Percentiles rank a stretch among this genome's conserved stretches.
These are phyloP conservation scores for Myochromella boudieri DNA, from an alignment of 768 basidiomycete genomes.

Conservation along the genomic window DNA sequence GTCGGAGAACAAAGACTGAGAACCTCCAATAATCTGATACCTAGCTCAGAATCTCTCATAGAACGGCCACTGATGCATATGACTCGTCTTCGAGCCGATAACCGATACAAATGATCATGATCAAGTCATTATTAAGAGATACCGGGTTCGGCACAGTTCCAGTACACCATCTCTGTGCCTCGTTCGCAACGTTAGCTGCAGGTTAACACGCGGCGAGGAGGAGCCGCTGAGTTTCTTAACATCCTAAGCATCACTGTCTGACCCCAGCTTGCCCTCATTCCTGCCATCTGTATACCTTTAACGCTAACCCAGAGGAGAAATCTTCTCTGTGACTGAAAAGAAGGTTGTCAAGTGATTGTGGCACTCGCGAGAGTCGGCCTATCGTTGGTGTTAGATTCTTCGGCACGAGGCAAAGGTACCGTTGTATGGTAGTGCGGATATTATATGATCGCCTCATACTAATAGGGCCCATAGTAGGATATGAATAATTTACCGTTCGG, in stretches of 20 bases:
- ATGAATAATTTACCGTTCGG: background rate
- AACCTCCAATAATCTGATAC: no score
- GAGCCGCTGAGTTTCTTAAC: conserved; percentile 1
- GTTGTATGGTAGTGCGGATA: background rate
- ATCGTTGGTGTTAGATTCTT: background rate
- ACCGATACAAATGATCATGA: conserved; percentile 18
- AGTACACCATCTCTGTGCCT: conserved; percentile 9
- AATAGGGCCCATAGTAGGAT: background rate
- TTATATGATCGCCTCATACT: background rate
- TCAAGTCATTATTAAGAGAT: conserved; percentile 7
- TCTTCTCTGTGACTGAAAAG: conserved; percentile 2
- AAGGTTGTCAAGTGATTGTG: conserved; percentile 7
- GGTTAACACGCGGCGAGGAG: background rate
- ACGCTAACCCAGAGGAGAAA: conserved; percentile 15
- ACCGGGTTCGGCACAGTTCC: conserved; percentile 7
- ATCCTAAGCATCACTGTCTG: conserved; percentile 1
- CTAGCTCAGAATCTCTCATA: background rate
- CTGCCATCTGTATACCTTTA: conserved; percentile 1
- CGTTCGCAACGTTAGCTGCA: conserved; percentile 1
- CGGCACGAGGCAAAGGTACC: conserved; percentile 4
- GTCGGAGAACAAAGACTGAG: no score
- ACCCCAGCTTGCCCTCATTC: conserved; percentile 7
- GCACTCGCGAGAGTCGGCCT: background rate
- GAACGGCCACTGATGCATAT: conserved; percentile 8
- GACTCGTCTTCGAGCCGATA: conserved; percentile 23